Evolutionary conservation across 2,329 filamentous ascomycete genomes (phyloP), one percentile per base, ranked within the genome.

Genomic region (Calonectria pseudoturangicola): DNA sequence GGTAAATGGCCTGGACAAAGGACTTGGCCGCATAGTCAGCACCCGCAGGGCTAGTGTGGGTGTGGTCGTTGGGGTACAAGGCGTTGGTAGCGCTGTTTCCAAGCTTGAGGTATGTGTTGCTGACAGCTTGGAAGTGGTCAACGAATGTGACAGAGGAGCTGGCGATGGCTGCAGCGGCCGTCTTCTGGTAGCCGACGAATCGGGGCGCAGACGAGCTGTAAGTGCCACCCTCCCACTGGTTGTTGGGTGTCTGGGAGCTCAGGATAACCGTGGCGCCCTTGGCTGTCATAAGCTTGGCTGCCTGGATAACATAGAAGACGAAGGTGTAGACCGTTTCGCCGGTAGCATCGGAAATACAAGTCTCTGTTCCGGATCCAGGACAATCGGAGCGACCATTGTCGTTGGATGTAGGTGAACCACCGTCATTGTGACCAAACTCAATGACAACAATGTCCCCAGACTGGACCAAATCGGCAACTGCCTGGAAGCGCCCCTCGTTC

Each of bases 371-470:
- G 0, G 86, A 83, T 4, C 90, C 90, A 2, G 81, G 82, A 71
- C 92, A 94, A 75, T 90, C 91, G 1, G 88, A 89, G 16, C 92
- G 88, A 0, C 89, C 89, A 76, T 93, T 93, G 81, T 94, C 92
- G 16, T 82, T 87, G 1, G 81, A 82, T 16, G 68, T 51, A 2
- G 91, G 84, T 0, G 88, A 88, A 2, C 92, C 91, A 21, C 92
- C 92, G 76, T 94, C 93, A 77, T 94, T 94, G 85, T 94, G 92
- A 0, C 93, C 92, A 77, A 94, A 93, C 77, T 94, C 92, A 66
- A 94, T 93, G 67, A 94, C 86, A 2, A 93, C 92, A 82, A 90
- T 92, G 82, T 94, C 92, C 39, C 90, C 91, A 2, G 85, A 69
- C 79, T 88, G 76, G 30, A 93, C 85, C 2, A 85, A 78, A 41